Conservation (phyloP, 2,329 filamentous ascomycete species). For the Lasiodiplodia sp. region DNA sequence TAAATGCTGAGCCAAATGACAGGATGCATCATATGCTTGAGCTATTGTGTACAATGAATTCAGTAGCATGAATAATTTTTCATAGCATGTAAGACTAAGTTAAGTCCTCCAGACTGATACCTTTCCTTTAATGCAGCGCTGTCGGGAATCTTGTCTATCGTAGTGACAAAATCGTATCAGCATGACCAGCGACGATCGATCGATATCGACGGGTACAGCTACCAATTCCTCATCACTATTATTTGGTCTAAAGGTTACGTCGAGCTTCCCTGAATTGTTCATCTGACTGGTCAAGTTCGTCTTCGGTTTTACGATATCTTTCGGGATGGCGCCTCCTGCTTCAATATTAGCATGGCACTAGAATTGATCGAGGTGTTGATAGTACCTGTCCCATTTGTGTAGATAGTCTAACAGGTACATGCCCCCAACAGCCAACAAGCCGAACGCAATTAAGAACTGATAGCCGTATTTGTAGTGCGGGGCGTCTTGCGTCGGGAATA, state of each 20-base stretch:
- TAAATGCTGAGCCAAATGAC: constrained; percentile 6
- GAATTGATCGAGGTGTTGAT: not conserved
- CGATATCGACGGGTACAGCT: no score
- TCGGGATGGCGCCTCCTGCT: constrained; percentile 3
- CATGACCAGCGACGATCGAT: no score
- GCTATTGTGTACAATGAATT: not conserved
- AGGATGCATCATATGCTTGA: not conserved
- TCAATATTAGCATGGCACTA: not conserved
- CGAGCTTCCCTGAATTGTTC: not conserved
- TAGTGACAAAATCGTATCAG: no score
- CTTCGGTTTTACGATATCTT: not conserved
- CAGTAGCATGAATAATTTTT: not conserved
- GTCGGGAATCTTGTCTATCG: no score
- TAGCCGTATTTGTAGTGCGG: constrained; percentile 24
- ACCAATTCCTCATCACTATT: no score
- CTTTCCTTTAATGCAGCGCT: no score
- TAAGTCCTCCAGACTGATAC: no score
- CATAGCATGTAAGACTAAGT: not conserved
- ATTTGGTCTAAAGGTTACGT: not conserved
- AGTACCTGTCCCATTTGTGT: constrained; percentile 7
- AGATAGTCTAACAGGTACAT: constrained; percentile 20
- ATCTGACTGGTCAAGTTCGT: not conserved
- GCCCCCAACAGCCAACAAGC: not conserved
- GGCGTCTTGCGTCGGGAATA: constrained; percentile 20
- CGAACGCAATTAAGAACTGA: constrained; percentile 8